phyloP scores from a whole-genome alignment of 306 rosid genomes.

The Trifolium repens region DNA sequence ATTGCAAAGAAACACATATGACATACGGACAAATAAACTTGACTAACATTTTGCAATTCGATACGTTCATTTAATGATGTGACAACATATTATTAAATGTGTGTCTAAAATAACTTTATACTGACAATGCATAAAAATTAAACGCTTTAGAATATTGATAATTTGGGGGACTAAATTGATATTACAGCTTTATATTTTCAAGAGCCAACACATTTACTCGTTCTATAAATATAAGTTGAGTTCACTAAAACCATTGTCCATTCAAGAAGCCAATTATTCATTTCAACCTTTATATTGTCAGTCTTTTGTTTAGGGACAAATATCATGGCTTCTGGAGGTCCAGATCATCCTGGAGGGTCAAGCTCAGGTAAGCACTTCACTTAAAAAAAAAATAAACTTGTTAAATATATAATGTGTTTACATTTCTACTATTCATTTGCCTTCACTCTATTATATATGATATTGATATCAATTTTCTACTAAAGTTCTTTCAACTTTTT shows the following conservation, averaged over 20 bases:
- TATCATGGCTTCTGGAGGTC: slow-evolving; percentile 42
- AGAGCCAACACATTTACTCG: not conserved
- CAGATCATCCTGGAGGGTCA: slow-evolving; percentile 40
- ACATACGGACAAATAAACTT: too few species aligned
- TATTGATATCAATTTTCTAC: too few species aligned
- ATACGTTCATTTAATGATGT: too few species aligned
- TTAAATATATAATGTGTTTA: not conserved
- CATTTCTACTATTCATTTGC: too few species aligned
- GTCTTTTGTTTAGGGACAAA: not conserved
- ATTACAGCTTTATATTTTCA: too few species aligned
- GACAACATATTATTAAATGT: too few species aligned
- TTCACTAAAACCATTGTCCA: not conserved
- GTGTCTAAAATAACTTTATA: too few species aligned
- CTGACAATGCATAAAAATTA: too few species aligned
- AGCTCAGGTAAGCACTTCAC: slow-evolving; percentile 35
- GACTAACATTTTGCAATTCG: too few species aligned
- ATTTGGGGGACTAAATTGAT: not conserved
- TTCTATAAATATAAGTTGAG: slow-evolving; percentile 3
- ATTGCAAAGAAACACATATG: too few species aligned
- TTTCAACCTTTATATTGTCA: not conserved
- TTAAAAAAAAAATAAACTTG: not conserved
- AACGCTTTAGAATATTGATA: not conserved
- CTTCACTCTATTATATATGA: too few species aligned
- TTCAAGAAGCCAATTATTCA: not conserved
- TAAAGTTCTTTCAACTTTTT: too few species aligned